These are phyloP conservation scores for Fusarium sp. DNA, from an alignment of 2,329 filamentous ascomycete species.

Conservation along the genomic window DNA sequence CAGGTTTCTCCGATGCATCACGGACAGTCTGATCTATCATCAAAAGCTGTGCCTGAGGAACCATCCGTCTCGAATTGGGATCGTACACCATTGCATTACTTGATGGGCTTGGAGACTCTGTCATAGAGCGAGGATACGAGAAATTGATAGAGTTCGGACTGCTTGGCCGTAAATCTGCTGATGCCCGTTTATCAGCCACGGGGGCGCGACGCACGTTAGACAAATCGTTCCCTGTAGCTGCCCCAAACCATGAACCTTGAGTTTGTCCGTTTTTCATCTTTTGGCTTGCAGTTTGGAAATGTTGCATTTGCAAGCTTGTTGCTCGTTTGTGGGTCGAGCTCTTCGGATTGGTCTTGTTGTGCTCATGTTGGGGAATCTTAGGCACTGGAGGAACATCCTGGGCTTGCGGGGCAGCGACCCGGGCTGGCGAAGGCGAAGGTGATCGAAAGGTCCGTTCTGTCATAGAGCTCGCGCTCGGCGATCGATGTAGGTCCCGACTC, in stretches of 20 bases:
- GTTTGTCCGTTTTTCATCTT: constrained; percentile 53
- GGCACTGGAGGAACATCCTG: constrained; percentile 77
- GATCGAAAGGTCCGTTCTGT: constrained; percentile 86
- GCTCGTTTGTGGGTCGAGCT: constrained; percentile 49
- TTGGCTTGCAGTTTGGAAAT: constrained; percentile 63
- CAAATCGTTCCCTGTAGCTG: constrained; percentile 53
- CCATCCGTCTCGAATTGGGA: constrained; percentile 70
- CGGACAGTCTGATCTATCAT: constrained; percentile 53
- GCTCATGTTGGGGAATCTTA: constrained; percentile 65
- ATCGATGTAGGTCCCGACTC: constrained; percentile 64
- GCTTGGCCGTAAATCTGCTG: constrained; percentile 49
- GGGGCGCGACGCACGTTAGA: constrained; percentile 55
- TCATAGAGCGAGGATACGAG: constrained; percentile 61
- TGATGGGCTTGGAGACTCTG: constrained; percentile 48
- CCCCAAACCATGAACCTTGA: constrained; percentile 59
- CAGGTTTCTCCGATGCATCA: constrained; percentile 50
- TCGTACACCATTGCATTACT: constrained; percentile 66
- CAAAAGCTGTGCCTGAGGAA: constrained; percentile 56
- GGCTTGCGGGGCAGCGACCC: constrained; percentile 51
- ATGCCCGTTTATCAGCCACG: constrained; percentile 45
- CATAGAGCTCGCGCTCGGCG: constrained; percentile 82
- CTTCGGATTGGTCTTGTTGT: constrained; percentile 36
- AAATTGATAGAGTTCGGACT: constrained; percentile 65
- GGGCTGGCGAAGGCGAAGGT: constrained; percentile 72
- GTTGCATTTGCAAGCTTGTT: constrained; percentile 56